Base-by-base conservation (phyloP, 2,329 filamentous ascomycete genomes). In the Calonectria pauciramosa region DNA sequence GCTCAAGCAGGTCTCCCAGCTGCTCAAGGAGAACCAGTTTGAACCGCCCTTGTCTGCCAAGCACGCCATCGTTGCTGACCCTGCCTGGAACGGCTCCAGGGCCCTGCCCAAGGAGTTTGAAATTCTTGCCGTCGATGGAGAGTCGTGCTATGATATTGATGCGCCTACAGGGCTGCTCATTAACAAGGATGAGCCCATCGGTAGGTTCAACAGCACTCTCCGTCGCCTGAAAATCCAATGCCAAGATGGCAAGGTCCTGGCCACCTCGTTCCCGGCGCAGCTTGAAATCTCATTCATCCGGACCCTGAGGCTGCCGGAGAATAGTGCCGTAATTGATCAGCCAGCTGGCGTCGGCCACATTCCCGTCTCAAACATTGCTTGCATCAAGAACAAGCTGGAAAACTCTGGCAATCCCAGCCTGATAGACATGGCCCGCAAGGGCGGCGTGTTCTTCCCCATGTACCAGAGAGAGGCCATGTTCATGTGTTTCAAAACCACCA, bases 381-480 rank as follows among this genome's bases (percentile, higher is more conserved):
- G 41, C 4, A 59, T 74, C 36, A 32, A 36, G 3, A 54, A 52
- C 20, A 71, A 68, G 68, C 36, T 74, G 20, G 52, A 47, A 36
- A 68, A 49, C 23, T 71, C 63, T 14, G 54, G 56, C 18, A 74
- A 74, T 44, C 18, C 41, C 4, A 74, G 68, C 13, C 51, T 74
- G 34, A 30, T 66, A n/a, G 65, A 72, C 13, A 74, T 74, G 72
- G 72, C 72, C 4, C 49, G 26, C 0, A 74, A 74, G 23, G 72
- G 72, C 9, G 72, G 72, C 6, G 49, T 74, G 0, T 74, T 74
- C 72, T 72, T 74, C n/a, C 69, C 72, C 11, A n/a, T 74, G 54
- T 74, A 74, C 30, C 72, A 74, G 30, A 56, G 69, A 18, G 72
- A 74, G 59, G 72, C 72, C 30, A 71, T 74, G 65, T 74, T 68